A percentile compares a stretch with the other conserved stretches of the same genome.
Conservation (phyloP, 2,329 filamentous ascomycete species). For the Microsporum canis region DNA sequence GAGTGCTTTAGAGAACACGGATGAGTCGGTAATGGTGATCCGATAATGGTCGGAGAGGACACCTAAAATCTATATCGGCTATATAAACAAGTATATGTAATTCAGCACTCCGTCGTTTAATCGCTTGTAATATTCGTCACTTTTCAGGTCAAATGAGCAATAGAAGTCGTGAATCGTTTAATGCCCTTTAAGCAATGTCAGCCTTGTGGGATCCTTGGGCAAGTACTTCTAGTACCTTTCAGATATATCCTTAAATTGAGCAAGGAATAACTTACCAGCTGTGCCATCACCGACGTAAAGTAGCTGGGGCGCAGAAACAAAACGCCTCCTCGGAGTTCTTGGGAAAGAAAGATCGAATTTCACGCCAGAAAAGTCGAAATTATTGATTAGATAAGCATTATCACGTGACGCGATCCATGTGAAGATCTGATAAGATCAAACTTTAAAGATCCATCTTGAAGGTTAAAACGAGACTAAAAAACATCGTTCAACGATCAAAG, state of each 20-base stretch:
- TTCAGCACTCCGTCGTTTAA: background rate
- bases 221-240: conserved; percentile 22
- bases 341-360: background rate
- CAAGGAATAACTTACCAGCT: background rate
- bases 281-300: background rate
- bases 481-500: background rate
- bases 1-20: background rate
- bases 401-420: background rate
- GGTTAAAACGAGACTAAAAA: background rate
- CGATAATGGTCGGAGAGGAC: background rate
- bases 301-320: background rate
- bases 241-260: conserved; percentile 16
- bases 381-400: background rate
- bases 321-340: background rate
- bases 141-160: background rate
- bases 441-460: background rate
- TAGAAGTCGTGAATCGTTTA: background rate
- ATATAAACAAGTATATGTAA: background rate
- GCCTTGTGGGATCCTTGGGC: background rate
- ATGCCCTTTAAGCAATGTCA: background rate
- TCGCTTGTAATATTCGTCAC: background rate
- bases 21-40: background rate
- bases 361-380: background rate
- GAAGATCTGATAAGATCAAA: conserved; percentile 1
- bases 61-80: background rate